Evolutionary conservation across 2,329 filamentous ascomycete species (phyloP).

Genomic region (Tolypocladium endophyticum): DNA sequence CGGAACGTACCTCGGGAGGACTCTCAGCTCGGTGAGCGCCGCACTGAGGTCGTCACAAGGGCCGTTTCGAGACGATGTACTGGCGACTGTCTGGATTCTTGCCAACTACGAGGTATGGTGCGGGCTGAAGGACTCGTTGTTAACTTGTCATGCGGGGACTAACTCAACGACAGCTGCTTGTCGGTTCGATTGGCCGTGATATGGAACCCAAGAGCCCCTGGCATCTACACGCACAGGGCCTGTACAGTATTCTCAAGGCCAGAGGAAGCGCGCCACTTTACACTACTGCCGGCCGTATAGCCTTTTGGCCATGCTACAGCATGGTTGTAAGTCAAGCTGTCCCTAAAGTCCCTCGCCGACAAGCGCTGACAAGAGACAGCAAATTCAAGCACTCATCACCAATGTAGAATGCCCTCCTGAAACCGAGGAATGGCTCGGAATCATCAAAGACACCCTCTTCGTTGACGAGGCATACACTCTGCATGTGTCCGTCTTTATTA

Average conservation of each 20-base stretch:
- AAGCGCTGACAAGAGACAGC: conserved; percentile 15
- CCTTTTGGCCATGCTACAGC: conserved; percentile 28
- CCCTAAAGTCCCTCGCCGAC: background rate
- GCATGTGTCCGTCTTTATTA: conserved; percentile 16
- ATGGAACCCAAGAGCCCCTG: conserved; percentile 18
- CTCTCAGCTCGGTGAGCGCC: conserved; percentile 24
- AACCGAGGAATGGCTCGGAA: conserved; percentile 22
- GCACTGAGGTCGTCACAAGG: conserved; percentile 21
- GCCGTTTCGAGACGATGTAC: conserved; percentile 21
- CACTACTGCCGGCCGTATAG: conserved; percentile 13
- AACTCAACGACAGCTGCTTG: conserved; percentile 19
- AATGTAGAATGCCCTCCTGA: conserved; percentile 24
- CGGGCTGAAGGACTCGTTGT: no score
- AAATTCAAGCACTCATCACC: conserved; percentile 24
- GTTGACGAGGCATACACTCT: conserved; percentile 17
- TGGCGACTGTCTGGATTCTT: conserved; percentile 29
- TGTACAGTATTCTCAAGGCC: conserved; percentile 24
- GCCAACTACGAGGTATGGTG: conserved; percentile 25
- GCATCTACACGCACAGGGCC: conserved; percentile 24
- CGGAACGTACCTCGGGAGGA: conserved; percentile 23
- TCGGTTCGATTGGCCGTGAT: conserved; percentile 23
- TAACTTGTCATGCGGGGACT: background rate
- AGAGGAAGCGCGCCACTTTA: conserved; percentile 17
- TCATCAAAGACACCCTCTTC: conserved; percentile 14
- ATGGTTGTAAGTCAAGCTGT: conserved; percentile 22